phyloP scores from a whole-genome alignment of 164 flowering plant species.

The Saururus chinensis region DNA sequence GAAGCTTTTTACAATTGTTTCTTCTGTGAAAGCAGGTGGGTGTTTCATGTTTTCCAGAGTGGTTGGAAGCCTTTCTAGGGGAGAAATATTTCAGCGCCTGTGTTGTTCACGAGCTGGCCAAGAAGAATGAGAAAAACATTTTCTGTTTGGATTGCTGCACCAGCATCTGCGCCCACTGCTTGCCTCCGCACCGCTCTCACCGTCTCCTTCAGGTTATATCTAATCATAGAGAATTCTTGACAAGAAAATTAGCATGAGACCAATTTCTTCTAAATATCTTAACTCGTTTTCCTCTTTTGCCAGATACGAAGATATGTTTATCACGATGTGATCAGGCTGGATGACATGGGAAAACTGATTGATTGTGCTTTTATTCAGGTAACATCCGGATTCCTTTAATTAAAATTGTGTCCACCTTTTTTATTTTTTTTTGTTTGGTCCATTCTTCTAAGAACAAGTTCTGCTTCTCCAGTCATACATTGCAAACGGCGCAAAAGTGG shows the following conservation, averaged over 20 bases:
- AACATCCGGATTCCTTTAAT: constrained; percentile 4
- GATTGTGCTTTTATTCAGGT: constrained; percentile 75
- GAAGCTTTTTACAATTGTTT: background rate
- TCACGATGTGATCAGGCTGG: constrained; percentile 70
- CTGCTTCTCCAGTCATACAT: constrained; percentile 41
- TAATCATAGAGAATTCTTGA: background rate
- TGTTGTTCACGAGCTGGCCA: constrained; percentile 48
- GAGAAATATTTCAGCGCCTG: constrained; percentile 80
- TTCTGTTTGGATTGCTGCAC: constrained; percentile 74
- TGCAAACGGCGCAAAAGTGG: constrained; percentile 69
- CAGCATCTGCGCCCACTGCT: constrained; percentile 73
- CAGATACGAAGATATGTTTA: constrained; percentile 87
- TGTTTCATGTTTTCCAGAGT: constrained; percentile 30
- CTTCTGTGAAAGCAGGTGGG: constrained; percentile 15
- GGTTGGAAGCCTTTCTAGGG: constrained; percentile 53
- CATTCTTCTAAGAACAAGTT: background rate
- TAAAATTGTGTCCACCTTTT: background rate
- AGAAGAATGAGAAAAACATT: constrained; percentile 83
- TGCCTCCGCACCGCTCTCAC: constrained; percentile 56
- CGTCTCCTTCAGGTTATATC: constrained; percentile 55
- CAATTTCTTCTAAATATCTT: background rate
- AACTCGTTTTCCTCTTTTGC: background rate
- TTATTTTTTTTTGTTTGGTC: background rate
- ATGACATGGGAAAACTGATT: constrained; percentile 57
- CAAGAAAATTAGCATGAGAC: background rate